Evolutionary conservation across 805 yeast species (phyloP), one percentile per base, ranked within the genome.

Genomic region (Pichia kluyveri): DNA sequence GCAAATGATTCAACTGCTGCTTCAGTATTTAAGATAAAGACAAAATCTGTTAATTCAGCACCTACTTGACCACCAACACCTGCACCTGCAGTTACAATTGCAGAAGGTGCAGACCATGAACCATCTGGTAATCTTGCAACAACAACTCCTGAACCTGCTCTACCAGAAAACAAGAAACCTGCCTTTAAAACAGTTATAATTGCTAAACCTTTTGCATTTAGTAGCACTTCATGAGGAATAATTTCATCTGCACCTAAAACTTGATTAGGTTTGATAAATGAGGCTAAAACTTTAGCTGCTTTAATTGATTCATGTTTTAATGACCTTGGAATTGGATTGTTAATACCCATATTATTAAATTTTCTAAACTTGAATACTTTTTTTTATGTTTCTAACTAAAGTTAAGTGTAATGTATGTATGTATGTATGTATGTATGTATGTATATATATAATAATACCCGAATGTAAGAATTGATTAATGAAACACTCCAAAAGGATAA

Each of bases 41-140:
- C 96, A 61, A 91, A 91, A 69, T 91, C 98, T 1, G 99, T 91
- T 59, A 91, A 71, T 64, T 91, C 99, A 9, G 96, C 90, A 40
- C 99, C 99, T 54, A 93, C 79, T 70, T 89, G 95, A 41, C 99
- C 99, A 51, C 99, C 99, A 8, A 93, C 97, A 60, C 99, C 98
- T 5, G 97, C 98, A 58, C 98, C 99, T 4, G 96, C 98, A 23
- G 97, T 86, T 46, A 80, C 83, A 55, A 93, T 83, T 10, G 97
- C 99, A 2, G 95, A 83, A 1, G 99, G 99, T 3, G 97, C 95
- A 14, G 97, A 89, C 99, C 99, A 91, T 0, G 85, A 68, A 0
- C 97, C 98, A 66, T 93, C 98, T 2, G 95, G 95, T 44, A 93
- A 73, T 51, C 97, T 72, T 6, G 97, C 96, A 27, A 91, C 95